Conservation (phyloP, 108 stramenopile genomes). For the Bacterosira constricta region DNA sequence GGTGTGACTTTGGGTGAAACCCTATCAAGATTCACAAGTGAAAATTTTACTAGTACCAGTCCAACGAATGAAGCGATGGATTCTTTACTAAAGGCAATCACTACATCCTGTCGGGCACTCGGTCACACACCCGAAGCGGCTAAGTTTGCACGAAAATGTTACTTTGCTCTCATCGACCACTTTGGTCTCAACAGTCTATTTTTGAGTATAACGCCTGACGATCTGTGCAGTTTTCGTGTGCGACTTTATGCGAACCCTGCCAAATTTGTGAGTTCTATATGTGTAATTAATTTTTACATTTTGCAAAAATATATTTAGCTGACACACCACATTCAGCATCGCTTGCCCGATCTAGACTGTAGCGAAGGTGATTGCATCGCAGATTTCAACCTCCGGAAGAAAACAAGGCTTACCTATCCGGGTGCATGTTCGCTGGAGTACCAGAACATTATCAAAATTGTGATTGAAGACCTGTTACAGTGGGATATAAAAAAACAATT, state of each 20-base stretch:
- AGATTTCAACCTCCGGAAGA: constrained; percentile 8
- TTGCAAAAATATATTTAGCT: too few relatives aligned
- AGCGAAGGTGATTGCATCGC: constrained; percentile 10
- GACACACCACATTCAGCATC: not conserved
- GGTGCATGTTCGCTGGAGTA: constrained; percentile 25
- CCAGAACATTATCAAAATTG: constrained; percentile 25
- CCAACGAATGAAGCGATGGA: not conserved
- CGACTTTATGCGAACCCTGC: constrained; percentile 16
- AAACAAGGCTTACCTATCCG: constrained; percentile 7
- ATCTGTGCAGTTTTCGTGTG: constrained; percentile 30
- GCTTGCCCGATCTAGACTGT: not conserved
- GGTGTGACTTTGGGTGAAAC: constrained; percentile 6
- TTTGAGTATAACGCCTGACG: constrained; percentile 5
- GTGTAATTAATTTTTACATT: not conserved
- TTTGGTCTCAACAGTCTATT: constrained; percentile 28
- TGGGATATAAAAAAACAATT: constrained; percentile 4
- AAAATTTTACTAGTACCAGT: not conserved
- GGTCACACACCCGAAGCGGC: constrained; percentile 19
- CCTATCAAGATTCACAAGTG: not conserved
- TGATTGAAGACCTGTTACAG: constrained; percentile 3
- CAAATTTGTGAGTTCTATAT: constrained; percentile 8
- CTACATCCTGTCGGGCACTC: constrained; percentile 13
- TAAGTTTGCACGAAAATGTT: not conserved
- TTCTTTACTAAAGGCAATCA: constrained; percentile 8
- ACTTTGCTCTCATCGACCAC: constrained; percentile 13